A percentile compares a stretch with the other conserved stretches of the same genome.
Conservation (phyloP, 1,284 basidiomycete genomes). For the Trametes hirsuta region DNA sequence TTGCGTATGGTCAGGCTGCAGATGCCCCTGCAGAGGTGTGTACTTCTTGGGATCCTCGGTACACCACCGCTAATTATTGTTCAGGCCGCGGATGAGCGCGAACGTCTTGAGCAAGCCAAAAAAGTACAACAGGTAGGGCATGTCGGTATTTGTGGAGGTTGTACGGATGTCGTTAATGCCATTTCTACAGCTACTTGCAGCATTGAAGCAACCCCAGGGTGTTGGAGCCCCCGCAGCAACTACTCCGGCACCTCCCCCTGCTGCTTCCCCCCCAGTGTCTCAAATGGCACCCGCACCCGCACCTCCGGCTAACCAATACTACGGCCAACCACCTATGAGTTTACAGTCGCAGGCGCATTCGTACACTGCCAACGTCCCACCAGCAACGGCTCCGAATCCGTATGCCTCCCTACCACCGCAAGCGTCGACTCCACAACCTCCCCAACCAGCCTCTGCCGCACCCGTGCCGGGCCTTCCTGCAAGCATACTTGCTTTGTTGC, state of each 20-base stretch:
- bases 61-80: neutral
- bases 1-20: constrained; percentile 34
- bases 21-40: constrained; percentile 32
- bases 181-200: constrained; percentile 61
- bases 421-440: constrained; percentile 17
- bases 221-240: constrained; percentile 28
- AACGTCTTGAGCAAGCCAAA: constrained; percentile 79
- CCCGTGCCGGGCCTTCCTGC: constrained; percentile 29
- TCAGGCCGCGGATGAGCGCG: constrained; percentile 62
- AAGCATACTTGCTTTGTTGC: constrained; percentile 35
- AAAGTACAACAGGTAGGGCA: constrained; percentile 71
- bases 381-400: constrained; percentile 15
- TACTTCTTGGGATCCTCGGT: neutral
- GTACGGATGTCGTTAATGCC: constrained; percentile 8
- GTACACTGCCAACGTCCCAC: constrained; percentile 13
- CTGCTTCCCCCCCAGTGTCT: constrained; percentile 33
- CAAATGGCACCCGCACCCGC: constrained; percentile 39
- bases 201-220: constrained; percentile 69
- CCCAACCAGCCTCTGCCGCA: constrained; percentile 14
- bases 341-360: constrained; percentile 18
- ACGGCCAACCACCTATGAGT: constrained; percentile 20
- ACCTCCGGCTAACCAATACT: constrained; percentile 23
- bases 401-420: constrained; percentile 24
- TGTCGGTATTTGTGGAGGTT: neutral
- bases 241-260: constrained; percentile 36